phyloP scores from a whole-genome alignment of 306 rosid species.

The Purshia tridentata region DNA sequence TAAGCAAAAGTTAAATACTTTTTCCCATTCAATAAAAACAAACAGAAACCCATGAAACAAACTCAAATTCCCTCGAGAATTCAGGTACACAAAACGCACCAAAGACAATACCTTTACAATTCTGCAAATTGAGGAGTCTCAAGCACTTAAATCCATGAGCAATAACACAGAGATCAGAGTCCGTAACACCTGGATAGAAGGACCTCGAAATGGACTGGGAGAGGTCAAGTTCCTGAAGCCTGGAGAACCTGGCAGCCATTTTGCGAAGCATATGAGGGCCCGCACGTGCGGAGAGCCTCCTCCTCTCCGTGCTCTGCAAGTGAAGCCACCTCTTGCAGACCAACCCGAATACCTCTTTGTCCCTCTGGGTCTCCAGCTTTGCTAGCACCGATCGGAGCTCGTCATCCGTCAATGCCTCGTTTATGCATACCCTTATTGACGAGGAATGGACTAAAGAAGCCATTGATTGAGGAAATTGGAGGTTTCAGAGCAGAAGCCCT shows the following conservation, averaged over 20 bases:
- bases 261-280: conserved; percentile 81
- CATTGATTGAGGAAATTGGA: conserved; percentile 30
- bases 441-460: conserved; percentile 22
- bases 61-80: too few relatives aligned
- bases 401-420: conserved; percentile 68
- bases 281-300: conserved; percentile 85
- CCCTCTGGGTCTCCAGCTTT: conserved; percentile 57
- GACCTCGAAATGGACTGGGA: conserved; percentile 94
- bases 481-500: conserved; percentile 15
- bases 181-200: conserved; percentile 84
- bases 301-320: conserved; percentile 88
- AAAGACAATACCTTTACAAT: conserved; percentile 61
- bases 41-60: background rate
- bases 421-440: conserved; percentile 46
- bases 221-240: conserved; percentile 69
- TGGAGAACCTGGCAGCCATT: conserved; percentile 80
- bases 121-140: conserved; percentile 64
- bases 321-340: conserved; percentile 90
- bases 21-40: background rate
- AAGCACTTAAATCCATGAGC: conserved; percentile 67
- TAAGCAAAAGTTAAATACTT: background rate
- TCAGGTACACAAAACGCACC: background rate
- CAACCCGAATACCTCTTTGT: conserved; percentile 79
- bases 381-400: conserved; percentile 76
- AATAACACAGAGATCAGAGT: conserved; percentile 78